These are phyloP conservation scores for Melaleuca quinquenervia DNA, from an alignment of 345 rosid species.

Conservation along the genomic window DNA sequence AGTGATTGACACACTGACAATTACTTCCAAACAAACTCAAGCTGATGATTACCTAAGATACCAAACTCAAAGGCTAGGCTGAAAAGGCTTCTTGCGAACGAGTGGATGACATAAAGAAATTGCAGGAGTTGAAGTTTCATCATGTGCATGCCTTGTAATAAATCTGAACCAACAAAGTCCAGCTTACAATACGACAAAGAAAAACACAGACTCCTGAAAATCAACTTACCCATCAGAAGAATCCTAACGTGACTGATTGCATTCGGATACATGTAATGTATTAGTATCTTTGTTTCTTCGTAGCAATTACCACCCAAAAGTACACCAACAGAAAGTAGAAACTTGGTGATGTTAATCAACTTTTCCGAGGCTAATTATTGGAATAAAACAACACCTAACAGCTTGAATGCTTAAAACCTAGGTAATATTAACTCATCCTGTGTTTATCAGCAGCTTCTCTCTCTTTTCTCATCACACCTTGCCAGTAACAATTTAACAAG, in stretches of 20 bases:
- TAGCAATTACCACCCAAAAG: not conserved
- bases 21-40: not conserved
- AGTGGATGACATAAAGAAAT: not conserved
- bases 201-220: not conserved
- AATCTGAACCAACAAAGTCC: not conserved
- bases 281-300: not conserved
- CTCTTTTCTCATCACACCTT: not conserved
- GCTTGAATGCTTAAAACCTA: not conserved
- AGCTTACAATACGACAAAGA: not conserved
- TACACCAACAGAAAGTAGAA: not conserved
- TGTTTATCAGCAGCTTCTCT: not conserved
- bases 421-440: not conserved
- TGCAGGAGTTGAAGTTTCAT: not conserved
- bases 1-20: not conserved
- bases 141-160: not conserved
- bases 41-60: not conserved
- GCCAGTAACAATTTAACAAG: not conserved
- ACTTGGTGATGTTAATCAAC: not conserved
- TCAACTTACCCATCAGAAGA: not conserved
- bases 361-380: not conserved
- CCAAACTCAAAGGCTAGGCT: not conserved
- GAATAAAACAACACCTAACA: not conserved
- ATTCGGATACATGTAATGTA: not conserved
- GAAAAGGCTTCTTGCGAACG: not conserved
- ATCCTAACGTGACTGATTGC: not conserved